Conservation (phyloP, 78 protist genomes). For the Dictyostelium intermedium region DNA sequence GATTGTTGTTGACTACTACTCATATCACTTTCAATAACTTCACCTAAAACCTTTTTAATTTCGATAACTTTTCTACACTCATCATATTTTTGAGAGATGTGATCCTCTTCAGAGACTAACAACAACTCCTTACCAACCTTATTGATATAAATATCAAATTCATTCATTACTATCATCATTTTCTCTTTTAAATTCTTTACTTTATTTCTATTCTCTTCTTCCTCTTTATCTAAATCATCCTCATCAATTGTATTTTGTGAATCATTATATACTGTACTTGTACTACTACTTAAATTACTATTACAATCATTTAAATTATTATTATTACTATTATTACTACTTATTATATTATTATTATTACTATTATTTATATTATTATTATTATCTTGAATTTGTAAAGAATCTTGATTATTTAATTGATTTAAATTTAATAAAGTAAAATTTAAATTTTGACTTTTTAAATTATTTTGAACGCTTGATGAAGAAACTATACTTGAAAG, state of each 20-base stretch:
- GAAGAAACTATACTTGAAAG: neutral
- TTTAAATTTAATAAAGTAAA: conserved; percentile 1
- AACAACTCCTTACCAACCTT: conserved; percentile 4
- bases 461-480: neutral
- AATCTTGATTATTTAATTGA: neutral
- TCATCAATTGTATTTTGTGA: neutral
- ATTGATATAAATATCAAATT: conserved; percentile 16
- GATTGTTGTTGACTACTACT: neutral
- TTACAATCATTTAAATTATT: neutral
- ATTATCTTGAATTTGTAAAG: neutral
- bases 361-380: neutral
- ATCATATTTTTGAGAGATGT: conserved; percentile 35
- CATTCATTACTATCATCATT: conserved; percentile 8
- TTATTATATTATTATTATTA: neutral
- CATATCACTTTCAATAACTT: conserved; percentile 43
- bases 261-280: neutral
- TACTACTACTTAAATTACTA: conserved; percentile 46
- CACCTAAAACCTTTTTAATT: conserved; percentile 36
- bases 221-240: conserved; percentile 32
- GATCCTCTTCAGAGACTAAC: conserved; percentile 14
- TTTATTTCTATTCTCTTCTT: conserved; percentile 31
- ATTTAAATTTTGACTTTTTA: conserved; percentile 15
- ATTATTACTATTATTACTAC: neutral
- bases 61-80: conserved; percentile 71
- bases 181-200: conserved; percentile 11